phyloP scores from a whole-genome alignment of 768 basidiomycete species.

The Mycena haematopus region DNA sequence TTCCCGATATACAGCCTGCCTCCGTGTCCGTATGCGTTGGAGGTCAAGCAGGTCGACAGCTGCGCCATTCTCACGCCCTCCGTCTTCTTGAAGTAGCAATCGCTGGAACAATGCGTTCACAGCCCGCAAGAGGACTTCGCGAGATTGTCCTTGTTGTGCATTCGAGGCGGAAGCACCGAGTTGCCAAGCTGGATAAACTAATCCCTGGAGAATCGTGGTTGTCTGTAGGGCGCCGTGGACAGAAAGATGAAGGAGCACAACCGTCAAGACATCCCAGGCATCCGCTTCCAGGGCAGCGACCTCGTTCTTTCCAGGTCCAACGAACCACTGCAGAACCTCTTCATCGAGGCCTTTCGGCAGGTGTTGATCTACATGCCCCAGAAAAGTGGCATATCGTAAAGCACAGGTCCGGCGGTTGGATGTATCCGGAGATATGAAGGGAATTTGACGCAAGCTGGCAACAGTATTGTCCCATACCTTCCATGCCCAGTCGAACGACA shows the following conservation, averaged over 20 bases:
- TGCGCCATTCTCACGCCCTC: conserved; percentile 42
- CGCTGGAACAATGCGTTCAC: conserved; percentile 68
- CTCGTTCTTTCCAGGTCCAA: conserved; percentile 69
- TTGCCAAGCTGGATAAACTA: conserved; percentile 84
- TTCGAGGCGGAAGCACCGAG: conserved; percentile 51
- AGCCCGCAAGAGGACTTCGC: conserved; percentile 61
- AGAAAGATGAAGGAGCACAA: conserved; percentile 67
- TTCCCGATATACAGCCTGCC: conserved; percentile 70
- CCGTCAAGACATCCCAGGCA: conserved; percentile 70
- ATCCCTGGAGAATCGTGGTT: conserved; percentile 73
- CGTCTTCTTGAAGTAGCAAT: conserved; percentile 63
- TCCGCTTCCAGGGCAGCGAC: conserved; percentile 63
- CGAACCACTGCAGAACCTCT: conserved; percentile 75
- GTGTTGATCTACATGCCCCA: conserved; percentile 78
- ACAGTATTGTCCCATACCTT: conserved; percentile 87
- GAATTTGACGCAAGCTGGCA: conserved; percentile 73
- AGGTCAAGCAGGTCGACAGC: conserved; percentile 65
- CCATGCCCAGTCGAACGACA: conserved; percentile 76
- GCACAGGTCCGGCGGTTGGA: conserved; percentile 58
- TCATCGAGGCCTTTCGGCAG: conserved; percentile 75
- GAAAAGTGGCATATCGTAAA: conserved; percentile 70
- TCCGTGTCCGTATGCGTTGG: conserved; percentile 72
- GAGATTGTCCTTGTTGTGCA: conserved; percentile 45
- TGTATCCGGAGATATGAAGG: conserved; percentile 57
- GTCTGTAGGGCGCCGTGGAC: conserved; percentile 73